Evolutionary conservation across 1,284 basidiomycete genomes (phyloP), one percentile per base, ranked within the genome.

Genomic region (Rugosomyces carneus): DNA sequence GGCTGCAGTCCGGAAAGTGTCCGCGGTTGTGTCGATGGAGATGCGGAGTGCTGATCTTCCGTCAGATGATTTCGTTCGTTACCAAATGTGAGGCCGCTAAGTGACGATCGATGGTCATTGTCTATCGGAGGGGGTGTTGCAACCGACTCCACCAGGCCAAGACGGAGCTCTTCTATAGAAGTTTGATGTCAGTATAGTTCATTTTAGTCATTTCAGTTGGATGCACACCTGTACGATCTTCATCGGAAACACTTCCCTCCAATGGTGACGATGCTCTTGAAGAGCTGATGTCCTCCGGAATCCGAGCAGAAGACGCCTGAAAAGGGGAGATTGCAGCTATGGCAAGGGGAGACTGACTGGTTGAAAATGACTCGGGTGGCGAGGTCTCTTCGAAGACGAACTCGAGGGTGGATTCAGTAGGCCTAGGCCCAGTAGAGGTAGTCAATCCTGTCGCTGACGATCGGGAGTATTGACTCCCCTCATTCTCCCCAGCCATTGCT

Each of bases 271-370:
- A 76, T 7, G 73, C n/a, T n/a, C n/a, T 69, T 31, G 76, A 79
- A 18, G 78, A 81, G 45, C 73, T 70, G 1, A 85, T 70, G 54
- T 88, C 84, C 57, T 85, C 83, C 0, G 84, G 81, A 10, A 86
- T 65, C 21, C 67, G 70, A 6, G 61, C 59, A 53, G 68, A 59
- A 9, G 70, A 54, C 37, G 54, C 61, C 23, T 67, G 60, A 53
- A 73, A 70, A 5, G 65, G 62, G 21, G 59, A 55, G 24, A 64
- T 55, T 16, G 60, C 42, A 13, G 50, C 41, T 24, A 27, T 36
- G 10, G 38, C 46, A 35, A 61, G 61, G 42, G 65, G 63, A 2
- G 65, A 61, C 8, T 48, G 57, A 5, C 44, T 42, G 53, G 40
- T 26, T 40, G 36, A 23, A 6, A 48, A 49, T 39, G 54, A 51